A percentile compares a stretch with the other conserved stretches of the same genome.
Evolutionary conservation across 805 yeast species (phyloP).

Genomic region (Metschnikowia amazonensis): DNA sequence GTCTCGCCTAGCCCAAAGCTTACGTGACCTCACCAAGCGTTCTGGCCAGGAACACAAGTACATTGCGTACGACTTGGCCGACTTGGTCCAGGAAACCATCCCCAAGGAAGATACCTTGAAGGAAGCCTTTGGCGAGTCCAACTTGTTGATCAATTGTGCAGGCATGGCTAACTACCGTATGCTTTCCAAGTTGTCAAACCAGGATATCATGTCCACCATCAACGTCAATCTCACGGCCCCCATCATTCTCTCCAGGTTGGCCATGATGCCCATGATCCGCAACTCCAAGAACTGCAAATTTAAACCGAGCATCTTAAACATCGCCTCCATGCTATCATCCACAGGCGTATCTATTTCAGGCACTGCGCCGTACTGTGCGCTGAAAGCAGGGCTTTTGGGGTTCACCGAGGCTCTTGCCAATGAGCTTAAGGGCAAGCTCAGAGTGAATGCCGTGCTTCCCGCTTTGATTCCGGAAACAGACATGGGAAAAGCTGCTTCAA

Average conservation of each 20-base stretch:
- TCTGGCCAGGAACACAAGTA: constrained; percentile 27
- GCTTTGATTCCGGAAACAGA: constrained; percentile 65
- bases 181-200: constrained; percentile 39
- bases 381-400: constrained; percentile 67
- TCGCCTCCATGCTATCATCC: constrained; percentile 61
- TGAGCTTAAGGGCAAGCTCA: constrained; percentile 54
- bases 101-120: constrained; percentile 14
- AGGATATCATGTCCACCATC: constrained; percentile 44
- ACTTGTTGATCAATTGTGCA: constrained; percentile 60
- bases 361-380: constrained; percentile 61
- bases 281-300: constrained; percentile 20
- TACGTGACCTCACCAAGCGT: constrained; percentile 6
- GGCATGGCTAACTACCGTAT: constrained; percentile 60
- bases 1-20: constrained; percentile 24
- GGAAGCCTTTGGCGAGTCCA: constrained; percentile 30
- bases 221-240: constrained; percentile 59
- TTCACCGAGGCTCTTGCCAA: constrained; percentile 56
- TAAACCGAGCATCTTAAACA: constrained; percentile 47
- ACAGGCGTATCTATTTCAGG: constrained; percentile 44
- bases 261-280: constrained; percentile 49
- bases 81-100: constrained; percentile 8
- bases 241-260: constrained; percentile 51
- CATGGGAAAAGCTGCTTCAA: constrained; percentile 45
- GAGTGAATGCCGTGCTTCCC: constrained; percentile 66
- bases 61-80: constrained; percentile 31